A percentile compares a stretch with the other conserved stretches of the same genome.
Evolutionary conservation across 768 basidiomycete genomes (phyloP).

Genomic region (Leucogyrophana mollusca): DNA sequence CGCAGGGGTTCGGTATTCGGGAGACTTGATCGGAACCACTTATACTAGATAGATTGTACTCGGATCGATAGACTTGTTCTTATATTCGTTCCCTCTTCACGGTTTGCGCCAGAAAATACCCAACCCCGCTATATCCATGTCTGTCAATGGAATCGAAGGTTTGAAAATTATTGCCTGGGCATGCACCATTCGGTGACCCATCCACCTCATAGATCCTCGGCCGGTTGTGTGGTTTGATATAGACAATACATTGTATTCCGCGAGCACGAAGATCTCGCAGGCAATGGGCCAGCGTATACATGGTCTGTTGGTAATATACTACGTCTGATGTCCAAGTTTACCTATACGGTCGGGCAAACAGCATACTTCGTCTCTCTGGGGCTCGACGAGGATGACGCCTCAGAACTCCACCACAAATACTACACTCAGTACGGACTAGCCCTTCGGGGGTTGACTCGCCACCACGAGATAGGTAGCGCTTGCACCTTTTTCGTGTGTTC

Average conservation of each 20-base stretch:
- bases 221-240: constrained; percentile 79
- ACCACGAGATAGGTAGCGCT: constrained; percentile 68
- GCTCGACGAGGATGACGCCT: constrained; percentile 65
- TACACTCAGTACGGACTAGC: constrained; percentile 84
- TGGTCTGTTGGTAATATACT: constrained; percentile 37
- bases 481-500: not conserved
- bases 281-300: constrained; percentile 82
- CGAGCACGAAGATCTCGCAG: constrained; percentile 69
- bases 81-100: too few species aligned
- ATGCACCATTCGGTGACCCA: not conserved
- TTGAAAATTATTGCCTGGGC: not conserved
- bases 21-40: too few species aligned
- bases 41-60: too few species aligned
- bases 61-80: too few species aligned
- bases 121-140: too few species aligned
- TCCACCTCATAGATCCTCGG: constrained; percentile 45
- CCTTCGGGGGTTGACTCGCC: constrained; percentile 69
- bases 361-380: constrained; percentile 77
- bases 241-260: constrained; percentile 86
- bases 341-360: constrained; percentile 22
- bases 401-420: constrained; percentile 66
- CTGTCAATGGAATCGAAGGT: not conserved
- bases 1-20: too few species aligned
- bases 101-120: not conserved
- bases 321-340: not conserved